These are phyloP conservation scores for Komagataella ulmi DNA, from an alignment of 805 yeast genomes.

Conservation along the genomic window DNA sequence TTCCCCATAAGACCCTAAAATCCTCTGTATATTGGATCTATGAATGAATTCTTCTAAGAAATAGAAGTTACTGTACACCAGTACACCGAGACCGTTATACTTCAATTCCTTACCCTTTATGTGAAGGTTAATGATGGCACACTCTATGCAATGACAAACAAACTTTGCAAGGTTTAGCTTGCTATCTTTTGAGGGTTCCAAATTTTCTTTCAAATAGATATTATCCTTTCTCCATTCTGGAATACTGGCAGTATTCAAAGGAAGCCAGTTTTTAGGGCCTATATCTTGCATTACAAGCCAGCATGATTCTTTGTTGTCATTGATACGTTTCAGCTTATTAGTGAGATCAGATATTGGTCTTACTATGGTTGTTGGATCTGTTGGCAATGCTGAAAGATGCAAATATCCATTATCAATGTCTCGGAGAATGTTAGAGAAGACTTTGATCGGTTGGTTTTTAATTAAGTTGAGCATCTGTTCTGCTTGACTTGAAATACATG, in stretches of 20 bases:
- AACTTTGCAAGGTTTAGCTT: neutral
- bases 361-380: neutral
- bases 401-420: neutral
- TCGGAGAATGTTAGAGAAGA: slow-evolving; percentile 1
- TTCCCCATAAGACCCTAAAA: slow-evolving; percentile 46
- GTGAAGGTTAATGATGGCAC: neutral
- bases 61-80: slow-evolving; percentile 51
- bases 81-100: neutral
- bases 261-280: neutral
- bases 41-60: slow-evolving; percentile 64
- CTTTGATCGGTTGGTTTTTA: neutral
- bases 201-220: neutral
- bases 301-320: neutral
- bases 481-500: neutral
- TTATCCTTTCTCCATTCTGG: neutral
- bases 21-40: slow-evolving; percentile 38
- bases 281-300: neutral
- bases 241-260: neutral
- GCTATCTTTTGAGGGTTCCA: neutral
- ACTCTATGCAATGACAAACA: neutral
- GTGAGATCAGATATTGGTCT: neutral
- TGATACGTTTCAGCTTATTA: neutral
- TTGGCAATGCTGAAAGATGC: neutral
- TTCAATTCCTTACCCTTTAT: neutral
- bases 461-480: neutral